phyloP scores from a whole-genome alignment of 257 asterid genomes.

The Primulina huaijiensis region DNA sequence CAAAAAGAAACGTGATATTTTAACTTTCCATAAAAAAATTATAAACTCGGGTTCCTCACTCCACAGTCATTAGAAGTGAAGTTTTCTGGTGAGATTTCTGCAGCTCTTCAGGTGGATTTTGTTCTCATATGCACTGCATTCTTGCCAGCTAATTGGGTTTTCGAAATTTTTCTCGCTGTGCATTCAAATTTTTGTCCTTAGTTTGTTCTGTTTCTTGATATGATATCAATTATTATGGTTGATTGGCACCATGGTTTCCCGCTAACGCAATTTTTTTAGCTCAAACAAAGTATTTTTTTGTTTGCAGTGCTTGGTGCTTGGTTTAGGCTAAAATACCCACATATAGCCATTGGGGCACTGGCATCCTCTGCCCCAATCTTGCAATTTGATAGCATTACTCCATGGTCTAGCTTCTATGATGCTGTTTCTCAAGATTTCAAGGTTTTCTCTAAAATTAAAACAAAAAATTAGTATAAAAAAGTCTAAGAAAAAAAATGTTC shows the following conservation, averaged over 20 bases:
- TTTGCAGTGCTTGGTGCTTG: conserved; percentile 76
- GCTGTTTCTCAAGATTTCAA: conserved; percentile 79
- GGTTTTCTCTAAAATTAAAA: conserved; percentile 30
- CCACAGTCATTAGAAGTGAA: conserved; percentile 12
- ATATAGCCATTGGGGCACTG: conserved; percentile 71
- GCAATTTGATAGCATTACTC: conserved; percentile 72
- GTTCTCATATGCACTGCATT: neutral
- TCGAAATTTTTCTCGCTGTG: neutral
- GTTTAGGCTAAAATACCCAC: conserved; percentile 85
- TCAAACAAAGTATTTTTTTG: neutral
- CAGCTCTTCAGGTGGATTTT: conserved; percentile 5
- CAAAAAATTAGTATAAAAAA: neutral
- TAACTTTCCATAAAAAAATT: no score
- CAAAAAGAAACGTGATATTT: no score
- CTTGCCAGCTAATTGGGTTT: neutral
- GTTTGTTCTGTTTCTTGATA: neutral
- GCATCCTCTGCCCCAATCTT: conserved; percentile 86
- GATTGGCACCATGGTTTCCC: neutral
- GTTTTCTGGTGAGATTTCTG: neutral
- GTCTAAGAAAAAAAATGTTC: neutral
- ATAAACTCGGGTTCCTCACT: neutral
- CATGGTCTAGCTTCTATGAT: conserved; percentile 85
- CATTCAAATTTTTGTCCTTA: neutral
- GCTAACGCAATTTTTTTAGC: neutral
- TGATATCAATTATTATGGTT: neutral